Conservation (phyloP, 108 stramenopile genomes). For the Schizochytrium sp. region DNA sequence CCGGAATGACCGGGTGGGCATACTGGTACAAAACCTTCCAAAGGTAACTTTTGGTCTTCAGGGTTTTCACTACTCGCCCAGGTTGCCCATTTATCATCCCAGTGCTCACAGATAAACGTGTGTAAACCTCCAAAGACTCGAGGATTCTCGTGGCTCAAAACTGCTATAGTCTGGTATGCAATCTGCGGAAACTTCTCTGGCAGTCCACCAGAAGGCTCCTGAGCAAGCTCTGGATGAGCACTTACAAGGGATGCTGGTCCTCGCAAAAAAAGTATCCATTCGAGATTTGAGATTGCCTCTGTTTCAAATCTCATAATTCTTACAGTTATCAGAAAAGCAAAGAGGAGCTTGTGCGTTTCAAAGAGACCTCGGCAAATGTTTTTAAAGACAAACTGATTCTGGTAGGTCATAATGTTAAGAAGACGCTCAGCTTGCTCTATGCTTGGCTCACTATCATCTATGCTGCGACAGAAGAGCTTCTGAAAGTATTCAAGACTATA, state of each 20-base stretch:
- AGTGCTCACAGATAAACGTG: not conserved
- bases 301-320: constrained; percentile 9
- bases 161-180: not conserved
- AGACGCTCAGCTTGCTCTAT: constrained; percentile 60
- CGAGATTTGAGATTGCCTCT: not conserved
- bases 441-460: constrained; percentile 64
- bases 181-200: constrained; percentile 64
- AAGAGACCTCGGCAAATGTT: constrained; percentile 70
- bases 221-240: constrained; percentile 67
- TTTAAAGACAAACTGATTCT: constrained; percentile 61
- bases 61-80: not conserved
- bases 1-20: no score
- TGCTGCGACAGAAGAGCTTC: constrained; percentile 3
- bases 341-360: constrained; percentile 62
- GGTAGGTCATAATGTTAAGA: constrained; percentile 65
- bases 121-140: not conserved
- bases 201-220: constrained; percentile 63
- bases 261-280: constrained; percentile 25
- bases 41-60: not conserved
- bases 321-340: constrained; percentile 53
- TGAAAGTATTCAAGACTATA: constrained; percentile 70
- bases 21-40: not conserved
- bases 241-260: constrained; percentile 58
- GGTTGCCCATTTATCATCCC: not conserved
- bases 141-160: not conserved